Conservation (phyloP, 805 yeast genomes). For the Candida taoyuanica region DNA sequence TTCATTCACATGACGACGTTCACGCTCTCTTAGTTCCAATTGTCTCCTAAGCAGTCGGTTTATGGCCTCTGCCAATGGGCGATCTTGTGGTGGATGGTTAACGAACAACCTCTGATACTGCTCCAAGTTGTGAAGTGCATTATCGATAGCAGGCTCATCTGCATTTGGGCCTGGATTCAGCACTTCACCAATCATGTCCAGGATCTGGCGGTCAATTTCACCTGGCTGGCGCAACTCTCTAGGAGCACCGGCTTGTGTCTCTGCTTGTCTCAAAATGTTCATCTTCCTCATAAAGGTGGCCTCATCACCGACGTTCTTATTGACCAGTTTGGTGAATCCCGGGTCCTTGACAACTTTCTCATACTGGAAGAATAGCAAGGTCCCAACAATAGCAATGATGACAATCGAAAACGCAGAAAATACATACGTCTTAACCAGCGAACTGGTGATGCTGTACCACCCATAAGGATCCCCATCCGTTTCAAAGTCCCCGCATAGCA, state of each 20-base stretch:
- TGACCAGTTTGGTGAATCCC: slow-evolving; percentile 56
- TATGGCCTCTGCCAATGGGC: slow-evolving; percentile 6
- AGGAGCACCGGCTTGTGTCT: not conserved
- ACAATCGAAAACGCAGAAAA: slow-evolving; percentile 33
- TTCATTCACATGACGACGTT: not conserved
- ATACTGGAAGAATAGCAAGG: slow-evolving; percentile 52
- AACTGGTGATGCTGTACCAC: slow-evolving; percentile 4
- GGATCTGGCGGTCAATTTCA: too few relatives aligned
- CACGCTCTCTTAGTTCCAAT: not conserved
- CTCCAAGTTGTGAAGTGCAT: too few relatives aligned
- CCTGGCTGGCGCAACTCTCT: too few relatives aligned
- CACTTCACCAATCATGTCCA: too few relatives aligned
- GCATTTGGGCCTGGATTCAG: too few relatives aligned
- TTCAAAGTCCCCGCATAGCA: slow-evolving; percentile 23
- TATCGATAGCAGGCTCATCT: too few relatives aligned
- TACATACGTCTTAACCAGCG: slow-evolving; percentile 16
- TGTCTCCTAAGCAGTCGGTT: slow-evolving; percentile 6
- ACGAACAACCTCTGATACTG: too few relatives aligned
- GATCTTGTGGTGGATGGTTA: not conserved
- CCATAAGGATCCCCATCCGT: slow-evolving; percentile 18
- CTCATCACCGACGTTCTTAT: slow-evolving; percentile 50
- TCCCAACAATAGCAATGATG: slow-evolving; percentile 36
- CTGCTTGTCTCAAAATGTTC: not conserved
- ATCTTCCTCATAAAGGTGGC: not conserved
- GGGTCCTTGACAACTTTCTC: slow-evolving; percentile 71